phyloP scores from a whole-genome alignment of 2,329 filamentous ascomycete species.

The Phialocephala subalpina region DNA sequence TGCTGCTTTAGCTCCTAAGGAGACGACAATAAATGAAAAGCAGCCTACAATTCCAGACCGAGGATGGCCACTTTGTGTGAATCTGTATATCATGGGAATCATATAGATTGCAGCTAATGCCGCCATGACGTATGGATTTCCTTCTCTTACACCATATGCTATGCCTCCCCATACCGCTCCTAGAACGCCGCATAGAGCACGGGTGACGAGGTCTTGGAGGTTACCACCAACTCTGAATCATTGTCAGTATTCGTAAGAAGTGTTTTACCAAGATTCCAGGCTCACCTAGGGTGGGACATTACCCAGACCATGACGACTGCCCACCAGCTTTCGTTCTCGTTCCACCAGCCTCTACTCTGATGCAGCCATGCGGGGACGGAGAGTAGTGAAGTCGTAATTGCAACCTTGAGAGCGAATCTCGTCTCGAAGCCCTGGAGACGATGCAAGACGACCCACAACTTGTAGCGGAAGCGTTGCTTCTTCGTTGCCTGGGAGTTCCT shows the following conservation, averaged over 20 bases:
- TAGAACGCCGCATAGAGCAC: constrained; percentile 56
- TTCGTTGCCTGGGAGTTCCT: constrained; percentile 48
- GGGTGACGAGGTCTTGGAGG: constrained; percentile 62
- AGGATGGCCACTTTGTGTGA: constrained; percentile 62
- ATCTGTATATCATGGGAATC: constrained; percentile 66
- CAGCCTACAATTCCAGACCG: constrained; percentile 66
- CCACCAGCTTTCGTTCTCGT: constrained; percentile 65
- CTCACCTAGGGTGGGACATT: constrained; percentile 58
- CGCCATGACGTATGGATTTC: constrained; percentile 63
- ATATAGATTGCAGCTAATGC: constrained; percentile 63
- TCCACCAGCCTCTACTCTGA: constrained; percentile 58
- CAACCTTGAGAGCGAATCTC: constrained; percentile 64
- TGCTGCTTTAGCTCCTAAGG: constrained; percentile 48
- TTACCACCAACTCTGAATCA: constrained; percentile 60
- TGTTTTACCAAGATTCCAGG: neutral
- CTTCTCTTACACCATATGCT: constrained; percentile 57
- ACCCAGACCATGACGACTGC: constrained; percentile 64
- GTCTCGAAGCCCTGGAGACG: constrained; percentile 65
- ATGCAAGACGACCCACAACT: constrained; percentile 58
- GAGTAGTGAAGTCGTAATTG: constrained; percentile 57
- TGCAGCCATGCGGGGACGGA: constrained; percentile 62
- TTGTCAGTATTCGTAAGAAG: neutral
- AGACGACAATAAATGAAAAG: constrained; percentile 63
- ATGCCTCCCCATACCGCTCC: constrained; percentile 64
- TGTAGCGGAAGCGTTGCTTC: constrained; percentile 52